These are phyloP conservation scores for Asterochloris sp. DNA, from an alignment of 139 green algal genomes.

Conservation along the genomic window DNA sequence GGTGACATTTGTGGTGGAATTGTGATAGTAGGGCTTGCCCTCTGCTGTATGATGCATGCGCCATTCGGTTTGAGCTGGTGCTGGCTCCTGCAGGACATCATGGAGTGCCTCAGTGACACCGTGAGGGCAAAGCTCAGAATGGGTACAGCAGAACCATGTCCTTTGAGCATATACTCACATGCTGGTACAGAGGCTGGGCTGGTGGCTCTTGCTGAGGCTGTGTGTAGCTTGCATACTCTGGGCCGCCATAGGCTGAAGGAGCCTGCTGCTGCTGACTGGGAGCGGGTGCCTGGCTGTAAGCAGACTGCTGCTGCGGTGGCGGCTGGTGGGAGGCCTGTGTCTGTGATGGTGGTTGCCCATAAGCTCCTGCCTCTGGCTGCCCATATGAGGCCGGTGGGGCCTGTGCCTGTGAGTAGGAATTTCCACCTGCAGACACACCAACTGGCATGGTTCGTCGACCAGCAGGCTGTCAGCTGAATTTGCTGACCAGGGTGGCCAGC, in stretches of 20 bases:
- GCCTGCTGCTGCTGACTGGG: background rate
- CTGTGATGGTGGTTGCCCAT: background rate
- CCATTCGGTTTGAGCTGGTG: slow-evolving; percentile 41
- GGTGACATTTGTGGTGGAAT: slow-evolving; percentile 52
- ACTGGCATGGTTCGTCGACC: background rate
- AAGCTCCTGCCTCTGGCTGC: background rate
- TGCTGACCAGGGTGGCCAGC: background rate
- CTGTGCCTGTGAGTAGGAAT: no score
- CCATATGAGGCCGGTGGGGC: background rate
- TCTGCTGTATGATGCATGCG: slow-evolving; percentile 75
- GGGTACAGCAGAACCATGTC: background rate
- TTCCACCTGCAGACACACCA: background rate
- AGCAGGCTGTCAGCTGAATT: background rate
- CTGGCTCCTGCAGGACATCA: slow-evolving; percentile 6
- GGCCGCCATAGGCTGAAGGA: background rate
- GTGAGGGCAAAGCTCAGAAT: background rate
- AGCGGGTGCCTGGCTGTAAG: background rate
- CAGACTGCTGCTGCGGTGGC: background rate
- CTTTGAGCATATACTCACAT: background rate
- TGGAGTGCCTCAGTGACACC: background rate
- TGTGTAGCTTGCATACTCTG: background rate
- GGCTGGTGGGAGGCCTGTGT: background rate
- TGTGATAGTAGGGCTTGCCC: slow-evolving; percentile 77
- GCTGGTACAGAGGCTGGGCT: background rate
- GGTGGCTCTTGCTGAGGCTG: background rate